These are phyloP conservation scores for Giardia muris DNA, from an alignment of 208 protist genomes.

Conservation along the genomic window DNA sequence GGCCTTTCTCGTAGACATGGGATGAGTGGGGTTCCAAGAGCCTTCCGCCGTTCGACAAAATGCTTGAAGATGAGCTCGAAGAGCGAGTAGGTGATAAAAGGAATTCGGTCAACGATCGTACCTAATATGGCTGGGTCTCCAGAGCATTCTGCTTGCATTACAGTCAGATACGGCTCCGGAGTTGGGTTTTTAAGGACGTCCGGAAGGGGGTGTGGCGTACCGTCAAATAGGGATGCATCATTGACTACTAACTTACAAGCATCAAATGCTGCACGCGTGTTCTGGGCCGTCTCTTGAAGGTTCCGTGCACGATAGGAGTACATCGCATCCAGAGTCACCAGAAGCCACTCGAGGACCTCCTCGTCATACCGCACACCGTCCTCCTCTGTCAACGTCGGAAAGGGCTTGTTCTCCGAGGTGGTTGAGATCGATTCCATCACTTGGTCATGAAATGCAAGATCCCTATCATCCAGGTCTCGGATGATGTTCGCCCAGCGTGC, in stretches of 20 bases:
- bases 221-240: not conserved
- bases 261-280: not conserved
- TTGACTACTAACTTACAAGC: not conserved
- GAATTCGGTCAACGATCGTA: not conserved
- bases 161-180: not conserved
- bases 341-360: not conserved
- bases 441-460: not conserved
- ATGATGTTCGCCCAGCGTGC: not conserved
- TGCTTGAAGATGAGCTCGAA: not conserved
- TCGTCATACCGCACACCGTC: not conserved
- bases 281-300: not conserved
- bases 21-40: not conserved
- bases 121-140: not conserved
- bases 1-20: not conserved
- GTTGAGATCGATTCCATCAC: not conserved
- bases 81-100: not conserved
- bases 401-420: not conserved
- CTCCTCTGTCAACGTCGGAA: not conserved
- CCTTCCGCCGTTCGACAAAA: not conserved
- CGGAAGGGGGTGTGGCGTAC: not conserved
- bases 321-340: not conserved
- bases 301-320: not conserved
- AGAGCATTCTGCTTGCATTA: not conserved
- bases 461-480: not conserved
- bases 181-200: not conserved